Conservation (phyloP, 176 grass and related monocot species). For the Guadua angustifolia region DNA sequence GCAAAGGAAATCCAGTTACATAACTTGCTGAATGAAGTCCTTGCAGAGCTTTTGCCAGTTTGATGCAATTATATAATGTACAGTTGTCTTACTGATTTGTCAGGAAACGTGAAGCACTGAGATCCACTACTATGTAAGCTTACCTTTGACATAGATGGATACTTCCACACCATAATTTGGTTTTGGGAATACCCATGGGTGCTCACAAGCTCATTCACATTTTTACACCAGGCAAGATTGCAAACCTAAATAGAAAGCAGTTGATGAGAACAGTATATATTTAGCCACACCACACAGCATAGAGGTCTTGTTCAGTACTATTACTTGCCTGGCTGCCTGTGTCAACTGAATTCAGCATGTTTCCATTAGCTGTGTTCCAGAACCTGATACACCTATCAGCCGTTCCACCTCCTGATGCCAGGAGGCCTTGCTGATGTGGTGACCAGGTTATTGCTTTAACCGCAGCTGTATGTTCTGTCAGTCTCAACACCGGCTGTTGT, state of each 20-base stretch:
- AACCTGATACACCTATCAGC: conserved; percentile 93
- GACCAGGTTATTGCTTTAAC: conserved; percentile 98
- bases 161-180: conserved; percentile 99
- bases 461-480: conserved; percentile 91
- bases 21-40: neutral
- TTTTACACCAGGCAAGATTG: conserved; percentile 97
- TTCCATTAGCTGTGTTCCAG: conserved; percentile 93
- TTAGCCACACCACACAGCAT: neutral
- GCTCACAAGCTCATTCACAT: conserved; percentile 92
- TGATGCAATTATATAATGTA: neutral
- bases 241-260: conserved; percentile 68
- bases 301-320: conserved; percentile 8
- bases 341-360: conserved; percentile 84
- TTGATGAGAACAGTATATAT: neutral
- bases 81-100: neutral
- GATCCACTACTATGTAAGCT: neutral
- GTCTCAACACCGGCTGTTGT: conserved; percentile 69
- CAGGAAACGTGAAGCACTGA: neutral
- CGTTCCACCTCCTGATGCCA: conserved; percentile 94
- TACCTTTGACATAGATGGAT: conserved; percentile 94
- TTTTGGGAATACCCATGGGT: conserved; percentile 98
- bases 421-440: conserved; percentile 84
- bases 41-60: neutral
- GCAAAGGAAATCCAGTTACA: neutral
- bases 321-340: conserved; percentile 88